Evolutionary conservation across 495 filamentous ascomycete species (phyloP), one percentile per base, ranked within the genome.

Genomic region (Sordaria brevicollis): DNA sequence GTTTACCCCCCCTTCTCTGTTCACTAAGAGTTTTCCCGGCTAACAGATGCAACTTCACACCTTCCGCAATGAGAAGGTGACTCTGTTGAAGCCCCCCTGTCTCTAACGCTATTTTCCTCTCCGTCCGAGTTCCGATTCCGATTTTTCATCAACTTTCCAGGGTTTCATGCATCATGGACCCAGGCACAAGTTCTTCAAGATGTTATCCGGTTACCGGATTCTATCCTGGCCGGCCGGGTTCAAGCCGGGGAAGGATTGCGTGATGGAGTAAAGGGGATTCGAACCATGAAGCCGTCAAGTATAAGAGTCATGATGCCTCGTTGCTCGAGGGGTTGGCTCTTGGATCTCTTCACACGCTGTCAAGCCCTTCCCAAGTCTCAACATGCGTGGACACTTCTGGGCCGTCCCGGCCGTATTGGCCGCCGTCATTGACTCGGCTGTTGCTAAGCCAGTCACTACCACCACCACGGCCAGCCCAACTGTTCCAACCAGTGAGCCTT

Each of bases 401-500:
- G 67, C 67, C 43, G 36, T 68, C 8, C 19, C 66, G 36, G 66
- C 35, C 25, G 17, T 69, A 34, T 39, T 69, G 33, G 33, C 31
- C 29, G 41, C 39, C 36, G 67, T 65, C 17, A 54, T 69, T 35
- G 33, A 69, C 35, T 31, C 36, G 43, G 67, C 67, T 29, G 33
- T 13, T 62, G 43, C 38, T 17, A 33, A 62, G 67, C 34, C 37
- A 68, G 67, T 33, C 39, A 33, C 62, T 11, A 66, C 36, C 29
- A 68, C 70, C 31, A 36, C 35, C 21, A 70, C 71, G 15, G 54
- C 62, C 15, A 43, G 65, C 7, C 38, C 35, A n/a, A 68, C 69
- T 21, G 66, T n/a, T 0, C 68, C 76, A 25, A 49, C 74, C 17
- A 73, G 76, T 8, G 74, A 78, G 65, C 71, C 76, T 10, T 85